phyloP scores from a whole-genome alignment of 257 asterid species.

The Solanum okadae region DNA sequence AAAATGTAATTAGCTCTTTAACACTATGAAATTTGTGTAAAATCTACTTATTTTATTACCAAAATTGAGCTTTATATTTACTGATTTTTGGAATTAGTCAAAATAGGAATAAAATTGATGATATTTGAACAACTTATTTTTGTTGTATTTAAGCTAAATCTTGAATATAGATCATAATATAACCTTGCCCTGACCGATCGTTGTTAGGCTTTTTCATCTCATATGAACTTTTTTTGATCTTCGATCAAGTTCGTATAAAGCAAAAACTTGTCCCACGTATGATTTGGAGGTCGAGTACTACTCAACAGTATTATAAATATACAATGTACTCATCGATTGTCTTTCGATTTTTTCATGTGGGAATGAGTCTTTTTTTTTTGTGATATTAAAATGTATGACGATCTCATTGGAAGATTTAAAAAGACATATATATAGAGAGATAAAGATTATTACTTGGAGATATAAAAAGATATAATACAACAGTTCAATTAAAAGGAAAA shows the following conservation, averaged over 20 bases:
- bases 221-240: too few relatives aligned
- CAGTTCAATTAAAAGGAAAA: background rate
- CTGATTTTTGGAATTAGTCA: background rate
- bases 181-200: background rate
- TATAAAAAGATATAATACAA: background rate
- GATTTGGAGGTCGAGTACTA: background rate
- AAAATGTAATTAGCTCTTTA: background rate
- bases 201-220: background rate
- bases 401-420: background rate
- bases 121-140: background rate
- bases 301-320: background rate
- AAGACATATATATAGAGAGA: background rate
- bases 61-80: background rate
- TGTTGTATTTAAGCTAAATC: background rate
- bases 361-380: background rate
- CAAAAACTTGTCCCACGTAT: background rate
- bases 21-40: too few relatives aligned
- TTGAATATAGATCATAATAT: background rate
- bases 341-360: background rate
- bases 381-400: background rate
- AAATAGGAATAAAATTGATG: background rate
- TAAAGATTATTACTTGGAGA: background rate
- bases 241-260: background rate
- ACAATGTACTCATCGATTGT: background rate
- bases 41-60: background rate